These are phyloP conservation scores for Penicillium sp. DNA, from an alignment of 2,329 filamentous ascomycete species.

Conservation along the genomic window DNA sequence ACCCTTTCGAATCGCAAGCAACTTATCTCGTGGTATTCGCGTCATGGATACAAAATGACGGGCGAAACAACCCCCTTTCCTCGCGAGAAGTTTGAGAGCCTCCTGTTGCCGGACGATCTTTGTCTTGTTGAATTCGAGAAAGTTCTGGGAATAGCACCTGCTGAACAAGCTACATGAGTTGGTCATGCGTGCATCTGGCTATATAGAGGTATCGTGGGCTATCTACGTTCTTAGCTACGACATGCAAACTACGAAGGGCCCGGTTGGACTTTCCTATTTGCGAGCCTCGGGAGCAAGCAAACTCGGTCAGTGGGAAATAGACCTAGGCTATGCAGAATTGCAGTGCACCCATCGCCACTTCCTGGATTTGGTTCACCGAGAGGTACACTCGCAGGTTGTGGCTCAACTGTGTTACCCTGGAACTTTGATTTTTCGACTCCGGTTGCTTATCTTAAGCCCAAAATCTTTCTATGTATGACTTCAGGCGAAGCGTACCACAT, in stretches of 20 bases:
- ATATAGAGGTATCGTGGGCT: not conserved
- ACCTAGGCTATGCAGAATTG: too few species aligned
- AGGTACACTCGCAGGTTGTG: too few species aligned
- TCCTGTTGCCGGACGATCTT: constrained; percentile 21
- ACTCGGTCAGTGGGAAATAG: too few species aligned
- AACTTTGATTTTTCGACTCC: too few species aligned
- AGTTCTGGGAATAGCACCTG: not conserved
- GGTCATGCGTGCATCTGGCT: not conserved
- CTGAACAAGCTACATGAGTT: too few species aligned
- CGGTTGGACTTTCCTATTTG: not conserved
- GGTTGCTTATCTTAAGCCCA: too few species aligned
- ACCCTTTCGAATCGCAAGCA: constrained; percentile 27
- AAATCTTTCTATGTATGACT: too few species aligned
- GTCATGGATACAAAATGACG: constrained; percentile 25
- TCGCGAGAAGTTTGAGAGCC: constrained; percentile 12
- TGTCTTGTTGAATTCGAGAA: constrained; percentile 27
- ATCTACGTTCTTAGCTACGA: not conserved
- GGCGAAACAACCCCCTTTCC: constrained; percentile 23
- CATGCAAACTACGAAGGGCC: too few species aligned
- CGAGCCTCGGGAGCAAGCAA: not conserved
- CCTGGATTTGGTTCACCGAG: too few species aligned
- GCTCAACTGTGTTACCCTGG: too few species aligned
- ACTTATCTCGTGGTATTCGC: constrained; percentile 30
- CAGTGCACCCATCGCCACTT: too few species aligned
- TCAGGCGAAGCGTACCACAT: too few species aligned